These are phyloP conservation scores for Solanum habrochaites DNA, from an alignment of 257 asterid species.

Conservation along the genomic window DNA sequence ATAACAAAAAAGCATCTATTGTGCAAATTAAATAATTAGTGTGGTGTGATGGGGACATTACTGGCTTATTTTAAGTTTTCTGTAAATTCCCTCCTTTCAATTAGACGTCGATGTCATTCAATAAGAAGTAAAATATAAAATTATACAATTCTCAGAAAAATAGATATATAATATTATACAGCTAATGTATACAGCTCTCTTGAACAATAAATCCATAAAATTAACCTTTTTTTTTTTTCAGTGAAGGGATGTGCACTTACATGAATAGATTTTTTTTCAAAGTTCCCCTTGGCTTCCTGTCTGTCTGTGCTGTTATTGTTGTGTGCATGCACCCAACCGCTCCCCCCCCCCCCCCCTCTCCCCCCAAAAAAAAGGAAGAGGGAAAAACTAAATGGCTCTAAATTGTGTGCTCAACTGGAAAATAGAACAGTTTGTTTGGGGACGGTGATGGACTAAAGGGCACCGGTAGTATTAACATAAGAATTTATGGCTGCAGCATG, in stretches of 20 bases:
- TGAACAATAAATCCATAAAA: background rate
- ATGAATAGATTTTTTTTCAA: background rate
- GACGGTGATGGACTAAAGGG: background rate
- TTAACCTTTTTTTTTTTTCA: background rate
- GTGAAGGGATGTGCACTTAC: background rate
- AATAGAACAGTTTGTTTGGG: background rate
- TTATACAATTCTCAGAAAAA: background rate
- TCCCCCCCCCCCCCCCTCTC: background rate
- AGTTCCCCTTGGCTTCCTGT: background rate
- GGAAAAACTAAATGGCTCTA: background rate
- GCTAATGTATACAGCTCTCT: too few relatives aligned
- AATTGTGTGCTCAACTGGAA: background rate
- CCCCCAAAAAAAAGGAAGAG: background rate
- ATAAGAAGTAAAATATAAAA: background rate
- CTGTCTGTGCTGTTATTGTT: background rate
- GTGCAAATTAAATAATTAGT: background rate
- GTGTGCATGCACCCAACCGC: background rate
- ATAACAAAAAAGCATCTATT: background rate
- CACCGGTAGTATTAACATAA: background rate
- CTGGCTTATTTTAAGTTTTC: background rate
- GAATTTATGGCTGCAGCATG: slow-evolving; percentile 40
- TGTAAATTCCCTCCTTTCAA: background rate
- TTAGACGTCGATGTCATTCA: background rate
- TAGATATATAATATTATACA: too few relatives aligned
- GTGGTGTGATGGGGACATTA: background rate